Conservation (phyloP, 441 rosid species). For the Biscutella laevigata region DNA sequence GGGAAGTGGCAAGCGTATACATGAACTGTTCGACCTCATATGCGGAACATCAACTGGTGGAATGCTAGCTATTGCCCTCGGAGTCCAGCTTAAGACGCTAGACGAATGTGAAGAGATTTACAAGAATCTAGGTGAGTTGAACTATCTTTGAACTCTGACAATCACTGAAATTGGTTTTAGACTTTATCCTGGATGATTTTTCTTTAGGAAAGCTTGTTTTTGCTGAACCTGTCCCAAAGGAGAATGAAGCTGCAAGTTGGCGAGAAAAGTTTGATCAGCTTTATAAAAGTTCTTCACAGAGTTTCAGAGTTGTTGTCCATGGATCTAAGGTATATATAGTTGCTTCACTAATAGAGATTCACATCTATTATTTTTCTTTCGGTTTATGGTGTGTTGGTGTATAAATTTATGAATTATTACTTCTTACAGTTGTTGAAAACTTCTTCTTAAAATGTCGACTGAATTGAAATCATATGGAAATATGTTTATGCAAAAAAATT, state of each 20-base stretch:
- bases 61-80: constrained; percentile 95
- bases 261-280: constrained; percentile 94
- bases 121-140: constrained; percentile 77
- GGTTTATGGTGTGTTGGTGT: too few relatives aligned
- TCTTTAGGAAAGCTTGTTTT: constrained; percentile 90
- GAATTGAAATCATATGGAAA: too few relatives aligned
- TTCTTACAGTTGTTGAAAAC: too few relatives aligned
- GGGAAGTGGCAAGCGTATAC: constrained; percentile 88
- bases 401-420: too few relatives aligned
- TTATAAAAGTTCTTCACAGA: constrained; percentile 95
- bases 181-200: constrained; percentile 23
- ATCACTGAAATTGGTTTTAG: constrained; percentile 1
- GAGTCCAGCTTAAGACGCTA: constrained; percentile 81
- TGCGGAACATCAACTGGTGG: constrained; percentile 99
- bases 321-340: constrained; percentile 80
- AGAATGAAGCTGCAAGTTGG: constrained; percentile 98
- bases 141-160: not conserved
- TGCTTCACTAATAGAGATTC: too few relatives aligned
- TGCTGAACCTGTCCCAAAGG: constrained; percentile 91
- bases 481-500: too few relatives aligned
- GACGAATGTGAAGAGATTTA: constrained; percentile 89
- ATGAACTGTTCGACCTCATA: constrained; percentile 91
- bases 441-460: too few relatives aligned
- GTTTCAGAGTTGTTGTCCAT: constrained; percentile 96
- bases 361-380: too few relatives aligned